Percentiles rank a stretch among this genome's conserved stretches.
Conservation (phyloP, 2,329 filamentous ascomycete species). For the Ilyonectria robusta region DNA sequence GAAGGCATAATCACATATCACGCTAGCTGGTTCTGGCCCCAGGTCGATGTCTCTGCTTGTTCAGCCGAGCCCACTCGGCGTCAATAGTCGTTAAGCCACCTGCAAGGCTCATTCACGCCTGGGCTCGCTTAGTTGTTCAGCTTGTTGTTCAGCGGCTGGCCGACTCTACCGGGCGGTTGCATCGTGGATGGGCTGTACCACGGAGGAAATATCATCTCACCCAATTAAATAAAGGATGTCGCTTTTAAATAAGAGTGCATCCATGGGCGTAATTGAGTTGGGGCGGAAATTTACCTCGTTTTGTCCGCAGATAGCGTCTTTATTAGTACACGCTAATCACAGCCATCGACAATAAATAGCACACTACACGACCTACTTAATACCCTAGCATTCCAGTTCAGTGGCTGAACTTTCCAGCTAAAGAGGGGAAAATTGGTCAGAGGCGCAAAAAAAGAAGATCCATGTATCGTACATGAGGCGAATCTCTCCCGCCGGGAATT, state of each 20-base stretch:
- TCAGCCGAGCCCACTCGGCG: background rate
- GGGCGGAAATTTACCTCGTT: background rate
- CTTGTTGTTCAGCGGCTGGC: background rate
- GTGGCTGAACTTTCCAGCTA: background rate
- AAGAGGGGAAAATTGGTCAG: background rate
- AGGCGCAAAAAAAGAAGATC: background rate
- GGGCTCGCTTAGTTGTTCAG: background rate
- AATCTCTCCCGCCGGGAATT: slow-evolving; percentile 14
- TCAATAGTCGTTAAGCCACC: slow-evolving; percentile 12
- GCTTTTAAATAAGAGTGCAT: too few relatives aligned
- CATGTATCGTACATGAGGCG: slow-evolving; percentile 1
- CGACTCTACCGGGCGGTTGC: background rate
- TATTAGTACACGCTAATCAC: background rate
- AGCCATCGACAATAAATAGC: background rate
- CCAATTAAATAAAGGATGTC: background rate
- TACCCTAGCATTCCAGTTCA: too few relatives aligned
- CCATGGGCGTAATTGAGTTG: background rate
- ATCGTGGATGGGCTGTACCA: too few relatives aligned
- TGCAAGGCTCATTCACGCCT: background rate
- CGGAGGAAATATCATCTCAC: too few relatives aligned
- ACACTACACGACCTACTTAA: background rate
- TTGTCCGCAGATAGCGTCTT: background rate
- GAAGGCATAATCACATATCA: background rate
- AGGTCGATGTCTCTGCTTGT: background rate
- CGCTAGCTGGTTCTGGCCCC: background rate